Base-by-base conservation (phyloP, 805 yeast genomes). In the Lipomyces oligophaga region DNA sequence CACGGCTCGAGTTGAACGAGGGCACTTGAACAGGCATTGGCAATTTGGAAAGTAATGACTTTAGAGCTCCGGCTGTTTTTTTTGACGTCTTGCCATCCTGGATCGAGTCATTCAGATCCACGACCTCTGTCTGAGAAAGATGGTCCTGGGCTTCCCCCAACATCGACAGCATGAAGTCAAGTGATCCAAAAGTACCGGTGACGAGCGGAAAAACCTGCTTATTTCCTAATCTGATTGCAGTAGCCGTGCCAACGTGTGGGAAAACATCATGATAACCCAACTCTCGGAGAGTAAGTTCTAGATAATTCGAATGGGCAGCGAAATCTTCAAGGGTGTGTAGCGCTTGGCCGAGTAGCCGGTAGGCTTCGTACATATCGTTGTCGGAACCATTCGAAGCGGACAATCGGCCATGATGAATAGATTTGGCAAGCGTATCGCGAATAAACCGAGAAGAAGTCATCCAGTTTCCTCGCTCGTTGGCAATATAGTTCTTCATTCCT, bases 301-400 rank as follows among this genome's bases (percentile, higher is more conserved):
- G 32, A 36, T 38, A 57, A 33, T 57, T 57, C 24, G 55, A 41
- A 35, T 58, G 60, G 10, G 61, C 60, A 18, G 61, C 44, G 31
- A 57, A 57, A 30, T 57, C 60, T 31, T 57, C 62, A 18, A 57
- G 52, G 19, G 59, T 53, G 26, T 57, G 62, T n/a, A n/a, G n/a
- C n/a, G n/a, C n/a, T n/a, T n/a, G n/a, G n/a, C n/a, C n/a, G n/a
- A n/a, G n/a, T n/a, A n/a, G n/a, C n/a, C n/a, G n/a, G n/a, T n/a
- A n/a, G n/a, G n/a, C n/a, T n/a, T n/a, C n/a, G n/a, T n/a, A n/a
- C n/a, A n/a, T n/a, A n/a, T n/a, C n/a, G n/a, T n/a, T n/a, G n/a
- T n/a, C n/a, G n/a, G n/a, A n/a, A n/a, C n/a, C n/a, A n/a, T n/a
- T n/a, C n/a, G n/a, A n/a, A n/a, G n/a, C n/a, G n/a, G n/a, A n/a